These are phyloP conservation scores for Trichoderma cornu-damae DNA, from an alignment of 2,329 filamentous ascomycete species.

Conservation along the genomic window DNA sequence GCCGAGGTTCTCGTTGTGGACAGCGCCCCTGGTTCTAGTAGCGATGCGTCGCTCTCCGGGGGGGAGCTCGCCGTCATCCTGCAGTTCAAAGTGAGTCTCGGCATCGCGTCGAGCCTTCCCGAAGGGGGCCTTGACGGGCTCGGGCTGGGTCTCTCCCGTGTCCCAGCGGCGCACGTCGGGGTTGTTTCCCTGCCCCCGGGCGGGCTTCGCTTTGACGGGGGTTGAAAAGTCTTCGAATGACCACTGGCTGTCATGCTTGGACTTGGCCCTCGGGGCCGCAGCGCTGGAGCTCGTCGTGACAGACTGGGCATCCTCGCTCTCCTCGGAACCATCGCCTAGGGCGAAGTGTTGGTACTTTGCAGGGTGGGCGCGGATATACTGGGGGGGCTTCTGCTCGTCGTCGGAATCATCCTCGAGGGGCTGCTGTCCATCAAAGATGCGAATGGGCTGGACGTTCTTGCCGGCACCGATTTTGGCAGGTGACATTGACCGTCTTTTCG, in stretches of 20 bases:
- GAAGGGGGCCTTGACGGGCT: neutral
- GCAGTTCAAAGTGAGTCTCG: slow-evolving; percentile 76
- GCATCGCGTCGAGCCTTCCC: slow-evolving; percentile 66
- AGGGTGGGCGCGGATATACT: slow-evolving; percentile 60
- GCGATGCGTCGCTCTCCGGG: slow-evolving; percentile 43
- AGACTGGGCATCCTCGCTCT: slow-evolving; percentile 33
- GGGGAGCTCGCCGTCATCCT: slow-evolving; percentile 63
- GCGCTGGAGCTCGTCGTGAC: slow-evolving; percentile 38
- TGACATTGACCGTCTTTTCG: slow-evolving; percentile 47
- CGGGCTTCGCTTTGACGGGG: slow-evolving; percentile 66
- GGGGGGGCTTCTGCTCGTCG: slow-evolving; percentile 38
- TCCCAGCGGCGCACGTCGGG: slow-evolving; percentile 77
- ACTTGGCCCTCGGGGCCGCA: slow-evolving; percentile 42
- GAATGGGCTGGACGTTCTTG: slow-evolving; percentile 59
- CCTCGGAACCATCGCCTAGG: slow-evolving; percentile 62
- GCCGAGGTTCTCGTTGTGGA: slow-evolving; percentile 59
- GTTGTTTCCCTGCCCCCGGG: slow-evolving; percentile 38
- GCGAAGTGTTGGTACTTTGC: slow-evolving; percentile 84
- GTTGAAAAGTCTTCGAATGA: slow-evolving; percentile 83
- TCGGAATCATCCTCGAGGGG: slow-evolving; percentile 37
- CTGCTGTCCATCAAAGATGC: slow-evolving; percentile 57
- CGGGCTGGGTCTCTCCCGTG: slow-evolving; percentile 46
- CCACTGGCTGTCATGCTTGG: slow-evolving; percentile 72
- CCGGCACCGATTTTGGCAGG: slow-evolving; percentile 48
- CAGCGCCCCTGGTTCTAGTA: slow-evolving; percentile 47